These are phyloP conservation scores for Hypoxylon sp. DNA, from an alignment of 2,329 filamentous ascomycete genomes.

Conservation along the genomic window DNA sequence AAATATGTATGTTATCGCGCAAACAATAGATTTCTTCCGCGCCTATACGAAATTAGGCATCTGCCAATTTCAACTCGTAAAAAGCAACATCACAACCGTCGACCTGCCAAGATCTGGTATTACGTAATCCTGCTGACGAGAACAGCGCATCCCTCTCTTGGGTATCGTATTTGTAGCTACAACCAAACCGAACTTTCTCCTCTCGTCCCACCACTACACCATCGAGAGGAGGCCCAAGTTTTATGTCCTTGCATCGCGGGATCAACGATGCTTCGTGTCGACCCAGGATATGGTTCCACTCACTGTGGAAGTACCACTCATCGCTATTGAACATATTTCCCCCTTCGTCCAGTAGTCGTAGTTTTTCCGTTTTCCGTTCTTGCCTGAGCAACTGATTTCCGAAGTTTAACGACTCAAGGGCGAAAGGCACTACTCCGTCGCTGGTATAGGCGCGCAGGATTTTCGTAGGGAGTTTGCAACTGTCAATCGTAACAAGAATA, in stretches of 20 bases:
- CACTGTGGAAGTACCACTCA: constrained; percentile 1
- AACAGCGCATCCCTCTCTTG: neutral
- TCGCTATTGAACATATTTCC: neutral
- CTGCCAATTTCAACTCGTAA: neutral
- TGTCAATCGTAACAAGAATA: neutral
- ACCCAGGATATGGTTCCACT: neutral
- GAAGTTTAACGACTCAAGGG: neutral
- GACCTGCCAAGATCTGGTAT: neutral
- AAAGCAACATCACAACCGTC: constrained; percentile 1
- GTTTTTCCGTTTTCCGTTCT: neutral
- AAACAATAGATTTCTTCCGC: no score
- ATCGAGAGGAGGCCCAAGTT: neutral
- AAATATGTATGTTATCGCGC: no score
- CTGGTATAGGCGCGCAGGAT: neutral
- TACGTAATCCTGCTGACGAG: neutral
- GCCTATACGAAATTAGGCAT: neutral
- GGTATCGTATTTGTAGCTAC: neutral
- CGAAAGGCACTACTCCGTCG: neutral
- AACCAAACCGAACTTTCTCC: neutral
- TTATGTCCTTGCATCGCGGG: neutral
- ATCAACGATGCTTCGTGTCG: neutral
- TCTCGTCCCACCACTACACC: neutral
- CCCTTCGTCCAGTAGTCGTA: neutral
- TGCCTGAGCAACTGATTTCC: neutral
- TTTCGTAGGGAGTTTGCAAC: neutral